These are phyloP conservation scores for Asterochloris sp. DNA, from an alignment of 139 green algal genomes.

Conservation along the genomic window DNA sequence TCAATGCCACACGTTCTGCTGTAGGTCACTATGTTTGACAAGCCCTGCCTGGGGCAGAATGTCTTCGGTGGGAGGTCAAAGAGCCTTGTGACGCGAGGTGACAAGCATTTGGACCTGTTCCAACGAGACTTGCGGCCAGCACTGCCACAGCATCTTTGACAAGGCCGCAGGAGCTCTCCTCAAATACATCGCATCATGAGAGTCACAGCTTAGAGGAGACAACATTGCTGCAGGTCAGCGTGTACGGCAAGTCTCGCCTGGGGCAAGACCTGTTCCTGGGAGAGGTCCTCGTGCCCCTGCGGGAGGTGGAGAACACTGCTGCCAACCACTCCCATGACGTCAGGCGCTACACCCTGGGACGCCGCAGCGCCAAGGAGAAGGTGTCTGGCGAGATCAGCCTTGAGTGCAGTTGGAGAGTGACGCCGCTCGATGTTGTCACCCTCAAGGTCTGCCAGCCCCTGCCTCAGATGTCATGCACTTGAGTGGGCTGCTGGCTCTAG, in stretches of 20 bases:
- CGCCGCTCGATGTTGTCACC: constrained; percentile 31
- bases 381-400: constrained; percentile 33
- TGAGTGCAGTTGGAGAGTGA: constrained; percentile 36
- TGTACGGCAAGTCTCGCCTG: constrained; percentile 27
- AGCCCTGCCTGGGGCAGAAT: no score
- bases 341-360: constrained; percentile 26
- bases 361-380: constrained; percentile 32
- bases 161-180: no score
- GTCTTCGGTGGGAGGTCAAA: no score
- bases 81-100: no score
- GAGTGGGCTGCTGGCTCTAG: no score
- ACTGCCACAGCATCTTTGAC: no score
- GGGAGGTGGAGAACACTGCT: constrained; percentile 21
- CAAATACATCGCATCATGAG: no score
- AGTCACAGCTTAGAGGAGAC: not conserved
- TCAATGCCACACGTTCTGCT: no score
- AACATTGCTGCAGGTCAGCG: constrained; percentile 11
- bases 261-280: constrained; percentile 35
- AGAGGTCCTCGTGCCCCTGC: constrained; percentile 40
- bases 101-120: no score
- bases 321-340: constrained; percentile 5
- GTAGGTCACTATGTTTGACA: no score
- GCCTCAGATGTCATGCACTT: not conserved
- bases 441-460: constrained; percentile 24
- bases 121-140: no score